Evolutionary conservation across 2,329 filamentous ascomycete genomes (phyloP).

Genomic region (Aspergillus sp.): DNA sequence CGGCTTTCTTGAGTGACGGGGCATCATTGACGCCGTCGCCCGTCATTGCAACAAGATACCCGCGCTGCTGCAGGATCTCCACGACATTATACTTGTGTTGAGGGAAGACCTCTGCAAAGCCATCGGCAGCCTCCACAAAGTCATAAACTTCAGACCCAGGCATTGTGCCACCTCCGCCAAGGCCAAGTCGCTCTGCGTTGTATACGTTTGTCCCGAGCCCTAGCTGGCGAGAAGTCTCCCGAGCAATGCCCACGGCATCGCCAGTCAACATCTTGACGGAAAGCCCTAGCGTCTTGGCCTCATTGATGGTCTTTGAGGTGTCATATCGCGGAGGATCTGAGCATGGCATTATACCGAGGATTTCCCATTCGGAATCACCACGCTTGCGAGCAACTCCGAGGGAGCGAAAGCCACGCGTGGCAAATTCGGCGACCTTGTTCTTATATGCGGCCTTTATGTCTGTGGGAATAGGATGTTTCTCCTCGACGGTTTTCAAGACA

Average conservation of each 20-base stretch:
- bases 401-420: constrained; percentile 86
- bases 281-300: constrained; percentile 78
- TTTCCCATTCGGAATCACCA: constrained; percentile 73
- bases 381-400: constrained; percentile 89
- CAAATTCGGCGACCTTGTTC: constrained; percentile 86
- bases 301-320: constrained; percentile 80
- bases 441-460: constrained; percentile 76
- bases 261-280: constrained; percentile 96
- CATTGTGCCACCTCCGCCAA: constrained; percentile 85
- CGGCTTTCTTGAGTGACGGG: constrained; percentile 87
- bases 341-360: constrained; percentile 92
- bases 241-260: constrained; percentile 86
- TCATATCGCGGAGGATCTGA: constrained; percentile 85
- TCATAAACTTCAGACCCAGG: constrained; percentile 89
- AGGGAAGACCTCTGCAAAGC: constrained; percentile 89
- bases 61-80: constrained; percentile 86
- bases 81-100: constrained; percentile 95
- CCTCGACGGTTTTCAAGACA: constrained; percentile 78
- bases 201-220: constrained; percentile 90
- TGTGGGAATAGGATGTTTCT: constrained; percentile 71
- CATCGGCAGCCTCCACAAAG: constrained; percentile 90
- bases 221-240: constrained; percentile 83
- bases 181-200: constrained; percentile 85
- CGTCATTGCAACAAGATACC: constrained; percentile 91
- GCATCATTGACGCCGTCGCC: constrained; percentile 94